Evolutionary conservation across 164 flowering plant genomes (phyloP).

Genomic region (Sextonia rubra): DNA sequence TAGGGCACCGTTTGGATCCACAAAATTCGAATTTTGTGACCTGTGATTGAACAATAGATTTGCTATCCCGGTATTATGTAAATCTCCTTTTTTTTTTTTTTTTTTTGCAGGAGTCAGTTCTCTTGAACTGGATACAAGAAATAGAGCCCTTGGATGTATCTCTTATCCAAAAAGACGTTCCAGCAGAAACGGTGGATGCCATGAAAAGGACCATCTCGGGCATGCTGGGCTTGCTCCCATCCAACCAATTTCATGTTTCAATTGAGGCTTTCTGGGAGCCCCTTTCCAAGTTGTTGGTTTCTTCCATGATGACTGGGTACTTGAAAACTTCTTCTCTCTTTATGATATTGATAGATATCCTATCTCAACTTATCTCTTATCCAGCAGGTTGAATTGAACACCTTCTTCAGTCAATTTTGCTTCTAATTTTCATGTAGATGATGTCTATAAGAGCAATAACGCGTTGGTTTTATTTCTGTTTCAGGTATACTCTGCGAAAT

Average conservation of each 20-base stretch:
- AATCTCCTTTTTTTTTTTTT: neutral
- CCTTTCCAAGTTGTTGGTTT: constrained; percentile 66
- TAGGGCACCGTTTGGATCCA: too few species aligned
- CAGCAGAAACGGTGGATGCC: constrained; percentile 71
- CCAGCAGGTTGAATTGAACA: too few species aligned
- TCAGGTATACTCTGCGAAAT: constrained; percentile 79
- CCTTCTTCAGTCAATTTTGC: too few species aligned
- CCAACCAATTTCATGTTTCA: constrained; percentile 66
- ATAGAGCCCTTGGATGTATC: constrained; percentile 83
- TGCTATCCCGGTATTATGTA: too few species aligned
- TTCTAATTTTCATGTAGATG: too few species aligned
- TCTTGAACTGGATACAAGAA: constrained; percentile 59
- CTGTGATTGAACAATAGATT: too few species aligned
- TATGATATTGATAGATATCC: too few species aligned
- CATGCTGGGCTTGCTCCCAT: constrained; percentile 85
- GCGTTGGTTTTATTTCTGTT: neutral
- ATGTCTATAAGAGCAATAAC: too few species aligned
- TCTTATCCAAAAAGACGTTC: constrained; percentile 73
- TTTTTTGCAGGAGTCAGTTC: constrained; percentile 47
- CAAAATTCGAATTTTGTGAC: too few species aligned
- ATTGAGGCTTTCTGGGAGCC: constrained; percentile 81
- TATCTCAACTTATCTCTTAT: too few species aligned
- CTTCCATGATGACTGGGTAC: constrained; percentile 95
- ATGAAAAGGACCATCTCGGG: constrained; percentile 89
- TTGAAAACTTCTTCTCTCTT: constrained; percentile 4